These are phyloP conservation scores for Penicillium coprophilum DNA, from an alignment of 495 filamentous ascomycete genomes.

Conservation along the genomic window DNA sequence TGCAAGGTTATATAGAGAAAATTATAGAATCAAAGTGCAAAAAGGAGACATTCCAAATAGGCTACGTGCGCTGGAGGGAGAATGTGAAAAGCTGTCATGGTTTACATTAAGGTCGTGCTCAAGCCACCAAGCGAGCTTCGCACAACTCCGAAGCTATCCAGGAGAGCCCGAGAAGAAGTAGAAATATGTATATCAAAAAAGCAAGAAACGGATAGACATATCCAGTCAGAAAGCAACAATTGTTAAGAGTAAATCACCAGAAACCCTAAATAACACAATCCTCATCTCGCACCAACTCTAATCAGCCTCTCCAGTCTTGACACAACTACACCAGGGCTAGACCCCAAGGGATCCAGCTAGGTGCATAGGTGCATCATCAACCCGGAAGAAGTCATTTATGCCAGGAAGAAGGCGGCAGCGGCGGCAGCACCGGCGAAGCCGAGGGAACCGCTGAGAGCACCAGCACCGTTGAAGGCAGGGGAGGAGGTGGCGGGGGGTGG, in stretches of 20 bases:
- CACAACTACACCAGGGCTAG: background rate
- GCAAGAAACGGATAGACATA: constrained; percentile 31
- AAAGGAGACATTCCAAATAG: constrained; percentile 30
- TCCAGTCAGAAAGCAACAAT: constrained; percentile 33
- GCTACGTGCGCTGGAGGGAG: constrained; percentile 31
- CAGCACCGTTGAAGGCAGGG: constrained; percentile 49
- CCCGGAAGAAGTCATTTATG: constrained; percentile 43
- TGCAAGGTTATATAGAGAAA: constrained; percentile 8
- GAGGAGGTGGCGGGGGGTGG: constrained; percentile 36
- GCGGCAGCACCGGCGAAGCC: constrained; percentile 50
- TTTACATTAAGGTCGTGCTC: constrained; percentile 50
- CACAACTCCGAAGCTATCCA: constrained; percentile 46
- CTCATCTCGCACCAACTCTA: constrained; percentile 14
- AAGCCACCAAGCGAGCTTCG: constrained; percentile 46
- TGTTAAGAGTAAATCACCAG: constrained; percentile 30
- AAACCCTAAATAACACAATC: constrained; percentile 34
- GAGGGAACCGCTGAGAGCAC: constrained; percentile 49
- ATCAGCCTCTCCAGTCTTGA: constrained; percentile 5
- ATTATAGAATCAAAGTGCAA: constrained; percentile 14
- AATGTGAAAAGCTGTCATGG: constrained; percentile 44
- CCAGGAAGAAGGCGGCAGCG: constrained; percentile 53
- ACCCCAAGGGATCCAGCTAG: constrained; percentile 13
- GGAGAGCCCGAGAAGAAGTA: constrained; percentile 34
- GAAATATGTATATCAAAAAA: constrained; percentile 33
- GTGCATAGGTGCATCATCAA: constrained; percentile 23